Percentiles rank a stretch among this genome's conserved stretches.
These are phyloP conservation scores for Aspergillus fijiensis DNA, from an alignment of 2,329 filamentous ascomycete species.

Conservation along the genomic window DNA sequence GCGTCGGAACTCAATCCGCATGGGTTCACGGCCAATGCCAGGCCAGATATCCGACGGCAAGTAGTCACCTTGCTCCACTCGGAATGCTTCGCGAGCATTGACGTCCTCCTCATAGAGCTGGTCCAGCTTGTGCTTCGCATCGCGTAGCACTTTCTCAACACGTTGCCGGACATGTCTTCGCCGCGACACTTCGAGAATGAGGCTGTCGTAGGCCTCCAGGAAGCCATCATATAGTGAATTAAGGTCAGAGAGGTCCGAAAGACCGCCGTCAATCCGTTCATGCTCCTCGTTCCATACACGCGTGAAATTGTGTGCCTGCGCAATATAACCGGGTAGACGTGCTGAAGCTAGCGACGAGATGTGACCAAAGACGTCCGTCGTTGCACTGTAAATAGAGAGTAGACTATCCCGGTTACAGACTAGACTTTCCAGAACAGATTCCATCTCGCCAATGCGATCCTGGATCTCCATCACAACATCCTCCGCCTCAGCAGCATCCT, in stretches of 20 bases:
- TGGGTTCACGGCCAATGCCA: slow-evolving; percentile 62
- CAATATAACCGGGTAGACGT: slow-evolving; percentile 57
- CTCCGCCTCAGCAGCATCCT: slow-evolving; percentile 59
- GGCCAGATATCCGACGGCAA: slow-evolving; percentile 87
- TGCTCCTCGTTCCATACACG: slow-evolving; percentile 72
- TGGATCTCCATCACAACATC: slow-evolving; percentile 67
- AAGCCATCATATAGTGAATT: slow-evolving; percentile 86
- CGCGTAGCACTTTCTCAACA: slow-evolving; percentile 71
- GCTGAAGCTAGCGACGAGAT: slow-evolving; percentile 65
- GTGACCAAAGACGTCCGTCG: slow-evolving; percentile 62
- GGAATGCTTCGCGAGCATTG: slow-evolving; percentile 72
- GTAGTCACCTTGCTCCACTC: slow-evolving; percentile 78
- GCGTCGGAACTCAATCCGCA: slow-evolving; percentile 45
- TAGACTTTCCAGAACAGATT: slow-evolving; percentile 65
- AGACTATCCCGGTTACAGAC: slow-evolving; percentile 62
- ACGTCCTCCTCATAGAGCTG: slow-evolving; percentile 72
- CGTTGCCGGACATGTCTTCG: slow-evolving; percentile 71
- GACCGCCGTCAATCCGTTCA: slow-evolving; percentile 64
- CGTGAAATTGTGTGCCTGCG: slow-evolving; percentile 49
- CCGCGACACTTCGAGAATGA: slow-evolving; percentile 80
- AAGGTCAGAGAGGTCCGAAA: slow-evolving; percentile 75
- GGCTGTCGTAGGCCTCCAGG: slow-evolving; percentile 74
- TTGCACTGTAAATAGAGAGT: slow-evolving; percentile 55
- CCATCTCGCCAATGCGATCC: slow-evolving; percentile 74
- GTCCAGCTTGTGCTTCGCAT: slow-evolving; percentile 74